phyloP scores from a whole-genome alignment of 345 rosid genomes.

The Citrus hindsii region DNA sequence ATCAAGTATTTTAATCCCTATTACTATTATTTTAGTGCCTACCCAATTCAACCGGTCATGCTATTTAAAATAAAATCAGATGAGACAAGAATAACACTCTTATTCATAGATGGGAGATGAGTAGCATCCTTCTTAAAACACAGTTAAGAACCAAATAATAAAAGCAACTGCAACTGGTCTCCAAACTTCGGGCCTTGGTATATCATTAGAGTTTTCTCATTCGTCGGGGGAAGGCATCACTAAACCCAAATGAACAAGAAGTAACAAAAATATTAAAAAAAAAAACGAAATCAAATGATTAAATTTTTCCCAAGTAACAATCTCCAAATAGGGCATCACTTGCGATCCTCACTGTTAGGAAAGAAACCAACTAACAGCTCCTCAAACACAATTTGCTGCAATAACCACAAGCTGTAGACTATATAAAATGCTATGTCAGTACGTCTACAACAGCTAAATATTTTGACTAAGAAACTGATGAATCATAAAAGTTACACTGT shows the following conservation, averaged over 20 bases:
- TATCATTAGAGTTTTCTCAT: too few species aligned
- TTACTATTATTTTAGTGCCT: too few species aligned
- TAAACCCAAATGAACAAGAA: background rate
- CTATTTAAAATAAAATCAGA: too few species aligned
- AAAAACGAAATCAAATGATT: background rate
- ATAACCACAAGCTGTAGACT: background rate
- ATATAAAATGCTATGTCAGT: background rate
- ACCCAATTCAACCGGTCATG: too few species aligned
- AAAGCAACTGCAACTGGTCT: too few species aligned
- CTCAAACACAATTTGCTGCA: background rate
- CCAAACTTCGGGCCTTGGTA: too few species aligned
- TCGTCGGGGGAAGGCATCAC: background rate
- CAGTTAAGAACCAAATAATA: too few species aligned
- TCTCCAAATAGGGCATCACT: background rate
- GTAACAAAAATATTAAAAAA: background rate
- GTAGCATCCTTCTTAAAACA: too few species aligned
- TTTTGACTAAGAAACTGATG: background rate
- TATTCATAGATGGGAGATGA: too few species aligned
- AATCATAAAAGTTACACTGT: too few species aligned
- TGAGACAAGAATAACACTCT: too few species aligned
- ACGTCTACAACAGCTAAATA: background rate
- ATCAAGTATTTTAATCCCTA: too few species aligned
- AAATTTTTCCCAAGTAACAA: background rate
- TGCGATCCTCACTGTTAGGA: background rate
- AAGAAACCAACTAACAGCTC: background rate